Evolutionary conservation across 164 flowering plant species (phyloP), one percentile per base, ranked within the genome.

Genomic region (Aristolochia fimbriata): DNA sequence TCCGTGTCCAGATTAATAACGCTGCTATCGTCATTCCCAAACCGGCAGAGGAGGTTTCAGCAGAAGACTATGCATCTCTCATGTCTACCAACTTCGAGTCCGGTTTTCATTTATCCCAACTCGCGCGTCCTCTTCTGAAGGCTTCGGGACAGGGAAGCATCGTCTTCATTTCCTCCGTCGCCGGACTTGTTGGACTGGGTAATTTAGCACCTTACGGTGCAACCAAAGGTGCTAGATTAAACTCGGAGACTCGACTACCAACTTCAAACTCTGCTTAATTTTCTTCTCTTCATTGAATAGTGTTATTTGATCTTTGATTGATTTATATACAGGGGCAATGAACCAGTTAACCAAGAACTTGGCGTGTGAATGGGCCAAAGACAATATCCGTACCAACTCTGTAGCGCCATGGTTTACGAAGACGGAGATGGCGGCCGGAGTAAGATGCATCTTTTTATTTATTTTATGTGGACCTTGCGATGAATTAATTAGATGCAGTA

Each of bases 161-260:
- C n/a, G 87, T 89, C 63, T 84, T 86, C 68, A 76, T 84, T 45
- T 90, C 97, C 37, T 87, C 92, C 63, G 87, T 85, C 65, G 85
- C 83, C 15, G 87, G 92, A 31, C 50, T 78, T 25, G 71, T 79
- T 15, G 67, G 71, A 31, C 0, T 83, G 13, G 51, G 54, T 31
- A 37, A 68, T 63, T 81, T 81, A 16, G 76, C 86, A 43, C 31
- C 82, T 53, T 83, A 87, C 62, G 87, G 73, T 20, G 77, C 87
- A 15, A 76, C 65, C 25, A 89, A 87, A 85, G 89, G 94, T 83
- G 53, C 17, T 2, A 47, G 14, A 15, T 14, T 14, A 47, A 8
- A n/a, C n/a, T n/a, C n/a, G n/a, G n/a, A n/a, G n/a, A n/a, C n/a
- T n/a, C n/a, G n/a, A n/a, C n/a, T n/a, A n/a, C n/a, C n/a, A n/a